Evolutionary conservation across 2,329 filamentous ascomycete species (phyloP).

Genomic region (Hymenoscyphus occultus): DNA sequence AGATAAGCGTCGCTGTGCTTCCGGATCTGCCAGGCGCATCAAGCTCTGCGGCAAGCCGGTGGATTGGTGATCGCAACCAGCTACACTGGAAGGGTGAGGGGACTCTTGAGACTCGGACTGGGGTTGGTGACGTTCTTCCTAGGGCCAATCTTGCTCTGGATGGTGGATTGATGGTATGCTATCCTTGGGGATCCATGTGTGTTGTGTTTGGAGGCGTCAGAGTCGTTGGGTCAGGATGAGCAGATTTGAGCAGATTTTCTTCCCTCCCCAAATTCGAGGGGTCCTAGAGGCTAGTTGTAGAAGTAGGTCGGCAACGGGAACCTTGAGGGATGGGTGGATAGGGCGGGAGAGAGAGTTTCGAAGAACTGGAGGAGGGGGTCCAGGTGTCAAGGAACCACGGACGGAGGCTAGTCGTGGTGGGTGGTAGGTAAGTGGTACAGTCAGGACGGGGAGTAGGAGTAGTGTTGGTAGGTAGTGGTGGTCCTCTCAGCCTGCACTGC

Average conservation of each 20-base stretch:
- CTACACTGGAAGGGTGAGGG: neutral
- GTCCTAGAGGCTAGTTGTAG: too few species aligned
- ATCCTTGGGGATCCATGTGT: slow-evolving; percentile 12
- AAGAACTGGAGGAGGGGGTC: neutral
- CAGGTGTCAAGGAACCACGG: neutral
- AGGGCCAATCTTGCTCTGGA: neutral
- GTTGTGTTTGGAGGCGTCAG: slow-evolving; percentile 9
- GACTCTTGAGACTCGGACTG: slow-evolving; percentile 21
- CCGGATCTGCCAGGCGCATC: slow-evolving; percentile 17
- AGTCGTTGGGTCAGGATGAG: slow-evolving; percentile 9
- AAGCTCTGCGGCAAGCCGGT: slow-evolving; percentile 18
- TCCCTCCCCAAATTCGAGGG: neutral
- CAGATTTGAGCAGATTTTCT: slow-evolving; percentile 30
- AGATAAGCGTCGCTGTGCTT: neutral
- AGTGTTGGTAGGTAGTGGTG: neutral
- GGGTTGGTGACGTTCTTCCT: slow-evolving; percentile 9
- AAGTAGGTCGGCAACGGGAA: neutral
- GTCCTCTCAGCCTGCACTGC: neutral
- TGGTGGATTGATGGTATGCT: slow-evolving; percentile 3
- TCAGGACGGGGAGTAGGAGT: slow-evolving; percentile 1
- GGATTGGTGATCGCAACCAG: slow-evolving; percentile 9
- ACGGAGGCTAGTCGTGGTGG: neutral
- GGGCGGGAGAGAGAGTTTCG: neutral
- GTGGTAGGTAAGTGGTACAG: too few species aligned
- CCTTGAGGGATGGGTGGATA: neutral